Conservation (phyloP, 768 basidiomycete species). For the Suillus luteus region DNA sequence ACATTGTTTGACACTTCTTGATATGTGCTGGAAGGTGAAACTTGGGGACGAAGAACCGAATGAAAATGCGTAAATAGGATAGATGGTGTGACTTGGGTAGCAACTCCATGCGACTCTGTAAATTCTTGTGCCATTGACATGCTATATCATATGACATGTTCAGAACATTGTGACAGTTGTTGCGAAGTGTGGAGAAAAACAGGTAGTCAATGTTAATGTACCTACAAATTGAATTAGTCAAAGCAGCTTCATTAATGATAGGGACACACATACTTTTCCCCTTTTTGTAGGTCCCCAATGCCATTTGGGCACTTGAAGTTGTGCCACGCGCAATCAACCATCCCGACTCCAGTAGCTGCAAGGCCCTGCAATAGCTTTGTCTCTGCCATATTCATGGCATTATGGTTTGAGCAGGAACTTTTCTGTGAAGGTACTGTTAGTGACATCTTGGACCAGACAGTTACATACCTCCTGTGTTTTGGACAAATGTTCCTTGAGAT, state of each 20-base stretch:
- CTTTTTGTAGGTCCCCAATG: constrained; percentile 28
- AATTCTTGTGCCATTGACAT: constrained; percentile 24
- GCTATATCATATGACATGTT: constrained; percentile 23
- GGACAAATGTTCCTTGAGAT: no score
- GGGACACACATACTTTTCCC: constrained; percentile 23
- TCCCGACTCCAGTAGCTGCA: constrained; percentile 23
- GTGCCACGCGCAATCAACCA: constrained; percentile 23
- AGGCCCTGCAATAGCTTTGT: constrained; percentile 22
- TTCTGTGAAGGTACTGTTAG: neutral
- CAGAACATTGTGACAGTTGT: neutral
- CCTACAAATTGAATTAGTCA: neutral
- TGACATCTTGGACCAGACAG: neutral
- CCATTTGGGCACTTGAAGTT: constrained; percentile 20
- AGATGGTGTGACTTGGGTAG: neutral
- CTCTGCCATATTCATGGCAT: constrained; percentile 8
- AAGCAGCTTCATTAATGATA: neutral
- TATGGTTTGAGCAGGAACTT: constrained; percentile 3
- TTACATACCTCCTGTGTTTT: no score
- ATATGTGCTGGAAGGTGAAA: constrained; percentile 40
- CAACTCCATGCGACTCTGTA: constrained; percentile 5
- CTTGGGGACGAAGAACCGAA: constrained; percentile 31
- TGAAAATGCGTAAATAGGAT: neutral
- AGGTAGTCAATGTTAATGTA: constrained; percentile 8
- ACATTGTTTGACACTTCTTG: constrained; percentile 26
- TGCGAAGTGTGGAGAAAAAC: neutral